Base-by-base conservation (phyloP, 805 yeast species). In the Monosporozyma aerobia region DNA sequence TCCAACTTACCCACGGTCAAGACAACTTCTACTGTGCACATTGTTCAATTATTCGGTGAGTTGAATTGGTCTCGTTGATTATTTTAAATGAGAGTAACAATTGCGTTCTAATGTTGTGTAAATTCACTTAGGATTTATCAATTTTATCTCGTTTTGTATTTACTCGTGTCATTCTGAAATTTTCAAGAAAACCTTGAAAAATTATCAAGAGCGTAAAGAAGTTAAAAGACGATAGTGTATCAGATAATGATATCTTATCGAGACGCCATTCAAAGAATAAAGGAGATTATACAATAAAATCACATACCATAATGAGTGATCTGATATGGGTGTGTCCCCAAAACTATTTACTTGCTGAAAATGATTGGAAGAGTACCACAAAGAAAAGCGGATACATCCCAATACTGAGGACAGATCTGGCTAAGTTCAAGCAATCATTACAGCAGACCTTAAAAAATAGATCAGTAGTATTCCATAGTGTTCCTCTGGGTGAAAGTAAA, bases 1-100 rank as follows among this genome's bases (percentile, higher is more conserved):
- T 94, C 99, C 46, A 92, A 76, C 72, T 90, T 90, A 48, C 98
- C 99, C 22, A 94, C 97, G 0, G 97, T 90, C 40, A 92, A 77
- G 44, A 95, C 85, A 10, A 90, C 97, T 70, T 89, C 94, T 33
- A 90, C 95, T 11, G 54, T 46, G 33, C 65, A 62, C 67, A 63
- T 63, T 30, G 39, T 44, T 13, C n/a, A 14, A 16, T 35, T 14
- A 13, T 6, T 14, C 5, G 16, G 13, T 14, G 39, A 35, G 39
- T 35, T 14, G 3, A 7, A 35, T 35, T 14, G 39, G 39, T 14
- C 16, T 11, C 16, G 16, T 13, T 35, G 14, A 5, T 11, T 14
- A 5, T n/a, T 14, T 35, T 6, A 35, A 14, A 13, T 14, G 16
- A 8, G 10, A 7, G 14, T 32, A 32, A 9, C 14, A 32, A 32